Percentiles rank a stretch among this genome's conserved stretches.
Evolutionary conservation across 805 yeast genomes (phyloP).

Genomic region (Schwanniomyces yamadae): DNA sequence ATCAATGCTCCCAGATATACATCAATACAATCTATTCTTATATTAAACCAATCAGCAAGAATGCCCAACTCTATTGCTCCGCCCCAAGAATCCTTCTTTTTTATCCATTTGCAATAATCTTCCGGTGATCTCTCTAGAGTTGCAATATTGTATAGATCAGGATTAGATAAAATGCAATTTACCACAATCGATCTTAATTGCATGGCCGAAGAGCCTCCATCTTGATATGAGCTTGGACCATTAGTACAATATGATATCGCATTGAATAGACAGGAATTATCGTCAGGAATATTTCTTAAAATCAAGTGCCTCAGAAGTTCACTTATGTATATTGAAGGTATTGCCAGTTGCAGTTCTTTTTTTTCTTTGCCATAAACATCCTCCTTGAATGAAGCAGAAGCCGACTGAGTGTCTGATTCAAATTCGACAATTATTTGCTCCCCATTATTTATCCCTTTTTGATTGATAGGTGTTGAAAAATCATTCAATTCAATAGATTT

Average conservation of each 20-base stretch:
- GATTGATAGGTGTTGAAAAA: constrained; percentile 26
- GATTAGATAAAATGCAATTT: constrained; percentile 38
- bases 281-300: constrained; percentile 66
- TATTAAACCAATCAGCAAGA: constrained; percentile 48
- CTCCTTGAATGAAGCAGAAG: not conserved
- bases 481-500: constrained; percentile 33
- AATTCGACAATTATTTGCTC: constrained; percentile 52
- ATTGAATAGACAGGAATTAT: constrained; percentile 75
- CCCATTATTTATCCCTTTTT: constrained; percentile 53
- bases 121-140: constrained; percentile 51
- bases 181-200: constrained; percentile 56
- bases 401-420: constrained; percentile 1
- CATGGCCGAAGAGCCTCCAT: constrained; percentile 38
- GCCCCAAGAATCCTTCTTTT: constrained; percentile 66
- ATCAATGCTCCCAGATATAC: constrained; percentile 60
- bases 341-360: constrained; percentile 4
- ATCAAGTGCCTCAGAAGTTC: constrained; percentile 35
- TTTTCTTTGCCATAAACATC: too few species aligned
- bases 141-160: constrained; percentile 48
- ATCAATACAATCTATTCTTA: constrained; percentile 61
- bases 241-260: constrained; percentile 54
- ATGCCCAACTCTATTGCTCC: constrained; percentile 78
- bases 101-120: constrained; percentile 63
- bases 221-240: constrained; percentile 29
- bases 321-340: constrained; percentile 21